phyloP scores from a whole-genome alignment of 2,329 filamentous ascomycete genomes.

The Cladorrhinum sp. region DNA sequence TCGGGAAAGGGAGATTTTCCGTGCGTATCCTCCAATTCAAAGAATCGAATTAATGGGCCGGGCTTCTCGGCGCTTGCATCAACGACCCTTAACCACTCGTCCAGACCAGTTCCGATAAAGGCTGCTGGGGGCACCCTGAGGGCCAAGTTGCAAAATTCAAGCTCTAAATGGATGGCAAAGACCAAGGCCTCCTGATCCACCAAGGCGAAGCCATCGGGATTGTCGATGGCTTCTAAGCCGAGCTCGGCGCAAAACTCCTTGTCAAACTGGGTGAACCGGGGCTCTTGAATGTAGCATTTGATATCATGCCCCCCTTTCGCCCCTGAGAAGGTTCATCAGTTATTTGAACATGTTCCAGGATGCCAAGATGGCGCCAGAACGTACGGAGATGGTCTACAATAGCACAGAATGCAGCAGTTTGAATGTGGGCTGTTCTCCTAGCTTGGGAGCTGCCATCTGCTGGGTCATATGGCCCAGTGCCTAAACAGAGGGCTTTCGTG shows the following conservation, averaged over 20 bases:
- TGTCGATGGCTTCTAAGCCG: slow-evolving; percentile 49
- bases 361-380: slow-evolving; percentile 13
- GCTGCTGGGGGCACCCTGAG: slow-evolving; percentile 49
- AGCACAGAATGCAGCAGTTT: slow-evolving; percentile 51
- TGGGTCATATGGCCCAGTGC: slow-evolving; percentile 54
- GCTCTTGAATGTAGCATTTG: slow-evolving; percentile 52
- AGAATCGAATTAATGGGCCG: slow-evolving; percentile 14
- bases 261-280: slow-evolving; percentile 48
- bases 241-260: slow-evolving; percentile 52
- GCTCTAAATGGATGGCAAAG: slow-evolving; percentile 62
- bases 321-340: slow-evolving; percentile 13
- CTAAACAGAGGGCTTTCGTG: slow-evolving; percentile 50
- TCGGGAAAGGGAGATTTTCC: slow-evolving; percentile 25
- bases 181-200: slow-evolving; percentile 51
- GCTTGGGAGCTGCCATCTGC: slow-evolving; percentile 44
- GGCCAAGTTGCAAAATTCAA: slow-evolving; percentile 49
- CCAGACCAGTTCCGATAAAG: slow-evolving; percentile 55
- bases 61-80: slow-evolving; percentile 3
- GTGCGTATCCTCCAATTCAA: slow-evolving; percentile 20
- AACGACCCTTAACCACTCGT: slow-evolving; percentile 43
- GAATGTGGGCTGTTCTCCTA: slow-evolving; percentile 46
- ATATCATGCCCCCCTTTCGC: slow-evolving; percentile 33
- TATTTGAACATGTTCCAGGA: background rate
- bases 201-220: slow-evolving; percentile 51
- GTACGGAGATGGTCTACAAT: slow-evolving; percentile 46